A percentile compares a stretch with the other conserved stretches of the same genome.
Conservation (phyloP, 108 stramenopile species). For the Nitzschia sp. region DNA sequence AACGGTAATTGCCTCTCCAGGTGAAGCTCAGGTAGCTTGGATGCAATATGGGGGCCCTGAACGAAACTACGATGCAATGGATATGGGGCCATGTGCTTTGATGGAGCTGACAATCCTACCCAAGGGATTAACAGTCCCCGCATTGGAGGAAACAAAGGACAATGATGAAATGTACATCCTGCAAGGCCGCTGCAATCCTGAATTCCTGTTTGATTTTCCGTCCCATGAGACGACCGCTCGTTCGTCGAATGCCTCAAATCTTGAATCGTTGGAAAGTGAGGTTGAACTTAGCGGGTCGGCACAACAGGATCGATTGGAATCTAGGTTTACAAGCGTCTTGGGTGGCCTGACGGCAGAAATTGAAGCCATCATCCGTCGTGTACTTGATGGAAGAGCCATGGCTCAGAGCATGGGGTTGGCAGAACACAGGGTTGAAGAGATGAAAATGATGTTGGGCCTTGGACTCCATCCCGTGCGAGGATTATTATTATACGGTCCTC, state of each 20-base stretch:
- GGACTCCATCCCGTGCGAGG: constrained; percentile 88
- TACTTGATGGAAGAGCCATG: constrained; percentile 60
- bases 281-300: not conserved
- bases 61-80: constrained; percentile 64
- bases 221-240: too few relatives aligned
- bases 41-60: constrained; percentile 60
- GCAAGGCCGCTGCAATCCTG: not conserved
- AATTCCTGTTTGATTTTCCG: constrained; percentile 18
- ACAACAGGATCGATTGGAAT: constrained; percentile 37
- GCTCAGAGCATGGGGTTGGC: not conserved
- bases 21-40: constrained; percentile 35
- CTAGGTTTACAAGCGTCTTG: constrained; percentile 43
- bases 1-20: constrained; percentile 27
- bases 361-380: constrained; percentile 70
- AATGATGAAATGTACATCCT: constrained; percentile 2
- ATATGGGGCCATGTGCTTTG: constrained; percentile 69
- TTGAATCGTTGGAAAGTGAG: not conserved
- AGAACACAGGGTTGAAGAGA: constrained; percentile 49
- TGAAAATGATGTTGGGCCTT: constrained; percentile 79
- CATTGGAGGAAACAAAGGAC: not conserved
- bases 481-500: constrained; percentile 76
- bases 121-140: constrained; percentile 12
- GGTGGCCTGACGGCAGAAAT: constrained; percentile 75
- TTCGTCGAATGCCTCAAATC: not conserved
- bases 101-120: constrained; percentile 54